Base-by-base conservation (phyloP, 257 asterid genomes). In the Ajuga chamaepitys region DNA sequence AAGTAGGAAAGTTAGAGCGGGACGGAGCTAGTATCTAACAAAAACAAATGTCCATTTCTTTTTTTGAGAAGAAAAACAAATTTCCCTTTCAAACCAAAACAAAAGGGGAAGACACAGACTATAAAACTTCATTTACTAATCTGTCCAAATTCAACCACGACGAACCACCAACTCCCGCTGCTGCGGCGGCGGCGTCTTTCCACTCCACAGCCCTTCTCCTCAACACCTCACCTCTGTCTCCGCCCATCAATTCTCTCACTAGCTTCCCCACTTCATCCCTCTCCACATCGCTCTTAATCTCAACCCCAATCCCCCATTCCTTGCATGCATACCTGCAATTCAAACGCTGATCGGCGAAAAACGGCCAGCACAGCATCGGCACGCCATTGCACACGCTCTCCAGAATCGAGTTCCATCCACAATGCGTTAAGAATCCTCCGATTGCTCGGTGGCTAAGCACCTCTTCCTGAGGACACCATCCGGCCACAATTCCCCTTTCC, bases 221-320 rank as follows among this genome's bases (percentile, higher is more conserved):
- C 76, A 80, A 26, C 58, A 18, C 45, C 41, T 8, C 61, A 4
- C 85, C 85, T 2, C 35, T 64, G 41, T 70, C 78, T 24, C 80
- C 85, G 44, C 60, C 80, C 17, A 68, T 44, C 66, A 68, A 30
- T 22, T 68, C 73, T 34, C 73, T 68, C 59, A 68, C 73, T 2
- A 69, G 16, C 38, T 24, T 20, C 42, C 57, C 75, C 64, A 79
- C 79, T 34, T 72, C 78, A 53, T 46, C 58, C 45, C 82, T 68
- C 13, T 53, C 56, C 34, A 74, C 71, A 48, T 58, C 40, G 13
- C 48, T 34, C 21, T 37, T 59, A 4, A 79, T 68, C 18, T 72
- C 81, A 59, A 75, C 14, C 40, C 70, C 70, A 1, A 65, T 7
- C 25, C 41, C 62, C 70, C 70, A 65, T 16, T 50, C 70, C 17